phyloP scores from a whole-genome alignment of 2,329 filamentous ascomycete genomes.

The Sordariomycetes sp. region DNA sequence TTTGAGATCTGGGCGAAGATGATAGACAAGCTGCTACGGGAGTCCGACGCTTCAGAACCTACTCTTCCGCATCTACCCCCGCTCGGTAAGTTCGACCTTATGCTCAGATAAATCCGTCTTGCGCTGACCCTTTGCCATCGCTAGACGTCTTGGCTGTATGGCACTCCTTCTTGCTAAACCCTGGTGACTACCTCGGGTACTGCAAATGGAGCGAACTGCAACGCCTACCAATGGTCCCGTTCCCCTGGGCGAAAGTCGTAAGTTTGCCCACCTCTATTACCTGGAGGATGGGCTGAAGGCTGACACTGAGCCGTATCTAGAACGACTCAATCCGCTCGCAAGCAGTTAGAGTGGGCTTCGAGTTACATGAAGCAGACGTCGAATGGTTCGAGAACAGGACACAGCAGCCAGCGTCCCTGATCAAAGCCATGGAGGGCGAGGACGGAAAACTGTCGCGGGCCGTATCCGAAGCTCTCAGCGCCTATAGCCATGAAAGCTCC shows the following conservation, averaged over 20 bases:
- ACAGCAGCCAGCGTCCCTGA: neutral
- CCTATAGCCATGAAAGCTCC: neutral
- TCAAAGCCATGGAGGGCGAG: neutral
- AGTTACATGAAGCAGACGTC: neutral
- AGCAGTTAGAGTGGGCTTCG: neutral
- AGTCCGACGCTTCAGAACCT: neutral
- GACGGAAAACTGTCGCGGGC: neutral
- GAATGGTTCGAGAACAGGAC: neutral
- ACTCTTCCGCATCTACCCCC: neutral
- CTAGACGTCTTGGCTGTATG: constrained; percentile 22
- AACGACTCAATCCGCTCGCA: neutral
- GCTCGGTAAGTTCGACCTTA: neutral
- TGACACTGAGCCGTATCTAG: neutral
- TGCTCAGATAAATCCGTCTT: neutral
- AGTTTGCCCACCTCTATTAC: neutral
- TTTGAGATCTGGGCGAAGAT: constrained; percentile 13
- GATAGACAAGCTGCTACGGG: constrained; percentile 2
- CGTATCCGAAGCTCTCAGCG: neutral
- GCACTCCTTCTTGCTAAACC: constrained; percentile 21
- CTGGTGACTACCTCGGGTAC: constrained; percentile 5
- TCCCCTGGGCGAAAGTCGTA: constrained; percentile 1
- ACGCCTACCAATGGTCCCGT: neutral
- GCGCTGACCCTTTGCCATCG: neutral
- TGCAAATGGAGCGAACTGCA: neutral
- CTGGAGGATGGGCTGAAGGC: neutral